Percentiles rank a stretch among this genome's conserved stretches.
Conservation (phyloP, 2,329 filamentous ascomycete genomes). For the Fusarium sarcochroum region DNA sequence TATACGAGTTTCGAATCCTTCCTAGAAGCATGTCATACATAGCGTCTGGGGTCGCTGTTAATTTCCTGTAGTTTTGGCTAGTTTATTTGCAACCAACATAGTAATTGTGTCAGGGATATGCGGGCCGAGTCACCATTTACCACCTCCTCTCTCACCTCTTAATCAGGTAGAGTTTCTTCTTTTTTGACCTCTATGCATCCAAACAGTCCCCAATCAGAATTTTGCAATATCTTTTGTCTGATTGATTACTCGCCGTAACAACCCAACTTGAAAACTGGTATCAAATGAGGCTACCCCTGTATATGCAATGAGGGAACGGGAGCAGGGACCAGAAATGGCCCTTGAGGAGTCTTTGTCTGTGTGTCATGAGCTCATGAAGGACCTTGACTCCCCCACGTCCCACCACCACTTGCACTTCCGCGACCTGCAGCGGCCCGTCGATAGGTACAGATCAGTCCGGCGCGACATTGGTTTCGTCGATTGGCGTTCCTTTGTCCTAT, state of each 20-base stretch:
- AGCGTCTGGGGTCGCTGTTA: neutral
- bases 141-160: neutral
- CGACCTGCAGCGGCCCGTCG: constrained; percentile 34
- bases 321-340: constrained; percentile 34
- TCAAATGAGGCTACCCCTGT: constrained; percentile 24
- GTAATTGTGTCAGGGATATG: neutral
- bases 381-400: constrained; percentile 14
- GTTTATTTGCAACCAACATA: neutral
- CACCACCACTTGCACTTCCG: constrained; percentile 17
- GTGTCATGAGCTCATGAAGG: constrained; percentile 11
- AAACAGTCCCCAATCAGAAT: neutral
- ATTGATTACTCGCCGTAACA: neutral
- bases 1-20: constrained; percentile 22
- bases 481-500: constrained; percentile 9
- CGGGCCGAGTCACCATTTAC: constrained; percentile 14
- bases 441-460: constrained; percentile 20
- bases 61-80: constrained; percentile 4
- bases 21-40: constrained; percentile 1
- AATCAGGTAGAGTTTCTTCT: neutral
- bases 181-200: constrained; percentile 6
- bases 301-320: constrained; percentile 17
- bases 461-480: constrained; percentile 5
- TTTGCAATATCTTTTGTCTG: constrained; percentile 4
- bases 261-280: neutral
- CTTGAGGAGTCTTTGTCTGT: constrained; percentile 24